phyloP scores from a whole-genome alignment of 768 basidiomycete genomes.

The Tricholoma terreum region DNA sequence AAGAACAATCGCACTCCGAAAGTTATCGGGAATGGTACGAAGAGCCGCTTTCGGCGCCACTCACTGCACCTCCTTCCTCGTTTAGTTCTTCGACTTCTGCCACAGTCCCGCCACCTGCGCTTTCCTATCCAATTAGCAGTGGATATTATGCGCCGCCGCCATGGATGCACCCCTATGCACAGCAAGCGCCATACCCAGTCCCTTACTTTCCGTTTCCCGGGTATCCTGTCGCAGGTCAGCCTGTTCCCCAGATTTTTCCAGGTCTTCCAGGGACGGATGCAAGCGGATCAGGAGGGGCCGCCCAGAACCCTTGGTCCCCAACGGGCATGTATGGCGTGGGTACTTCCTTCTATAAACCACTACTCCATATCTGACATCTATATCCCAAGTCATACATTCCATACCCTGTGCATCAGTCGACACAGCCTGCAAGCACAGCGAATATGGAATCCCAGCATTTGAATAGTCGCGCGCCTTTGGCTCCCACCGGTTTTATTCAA shows the following conservation, averaged over 20 bases:
- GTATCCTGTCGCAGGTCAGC: conserved; percentile 35
- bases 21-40: conserved; percentile 46
- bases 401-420: conserved; percentile 40
- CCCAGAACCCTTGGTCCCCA: conserved; percentile 36
- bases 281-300: conserved; percentile 22
- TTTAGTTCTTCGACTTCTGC: conserved; percentile 27
- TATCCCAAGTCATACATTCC: conserved; percentile 44
- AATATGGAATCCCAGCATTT: conserved; percentile 23
- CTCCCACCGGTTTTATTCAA: conserved; percentile 68
- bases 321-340: conserved; percentile 48
- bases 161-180: conserved; percentile 54
- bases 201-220: conserved; percentile 50
- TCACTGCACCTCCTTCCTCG: conserved; percentile 37
- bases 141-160: conserved; percentile 47
- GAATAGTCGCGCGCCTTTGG: conserved; percentile 50
- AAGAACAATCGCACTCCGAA: conserved; percentile 22
- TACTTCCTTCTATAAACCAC: conserved; percentile 3
- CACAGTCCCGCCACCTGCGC: conserved; percentile 10
- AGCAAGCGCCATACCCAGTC: conserved; percentile 49
- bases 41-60: conserved; percentile 32
- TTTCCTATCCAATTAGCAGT: conserved; percentile 37
- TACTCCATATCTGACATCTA: conserved; percentile 1
- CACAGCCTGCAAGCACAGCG: conserved; percentile 30
- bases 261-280: conserved; percentile 38
- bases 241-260: conserved; percentile 27